Conservation (phyloP, 2,329 filamentous ascomycete species). For the Fonsecaea pedrosoi region DNA sequence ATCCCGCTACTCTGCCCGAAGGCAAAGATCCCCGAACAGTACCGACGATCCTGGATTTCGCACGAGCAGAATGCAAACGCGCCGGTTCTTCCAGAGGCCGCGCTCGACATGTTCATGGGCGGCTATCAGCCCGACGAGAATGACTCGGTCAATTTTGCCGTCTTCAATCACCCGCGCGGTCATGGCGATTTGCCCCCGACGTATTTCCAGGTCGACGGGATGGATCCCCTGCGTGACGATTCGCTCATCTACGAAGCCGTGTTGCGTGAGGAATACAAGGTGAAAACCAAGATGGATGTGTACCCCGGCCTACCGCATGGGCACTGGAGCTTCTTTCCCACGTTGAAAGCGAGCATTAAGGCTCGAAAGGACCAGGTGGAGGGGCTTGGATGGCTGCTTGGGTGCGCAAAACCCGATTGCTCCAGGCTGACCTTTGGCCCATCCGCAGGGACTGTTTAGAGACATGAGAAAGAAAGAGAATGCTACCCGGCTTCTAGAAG, state of each 20-base stretch:
- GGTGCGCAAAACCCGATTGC: conserved; percentile 9
- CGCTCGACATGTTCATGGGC: conserved; percentile 38
- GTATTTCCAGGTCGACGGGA: conserved; percentile 30
- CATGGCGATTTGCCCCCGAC: conserved; percentile 40
- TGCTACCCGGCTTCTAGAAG: background rate
- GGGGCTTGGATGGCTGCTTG: conserved; percentile 27
- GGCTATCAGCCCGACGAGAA: conserved; percentile 27
- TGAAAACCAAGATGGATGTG: conserved; percentile 42
- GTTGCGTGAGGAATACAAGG: conserved; percentile 33
- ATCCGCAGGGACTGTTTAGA: background rate
- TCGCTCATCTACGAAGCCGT: conserved; percentile 39
- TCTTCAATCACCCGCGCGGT: conserved; percentile 31
- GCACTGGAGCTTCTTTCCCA: conserved; percentile 37
- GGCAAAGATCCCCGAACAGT: conserved; percentile 27
- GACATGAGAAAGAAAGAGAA: background rate
- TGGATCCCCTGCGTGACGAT: conserved; percentile 28
- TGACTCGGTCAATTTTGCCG: conserved; percentile 18
- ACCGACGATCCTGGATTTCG: conserved; percentile 1
- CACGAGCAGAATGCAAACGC: conserved; percentile 38
- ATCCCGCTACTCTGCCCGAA: conserved; percentile 48
- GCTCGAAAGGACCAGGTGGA: conserved; percentile 19
- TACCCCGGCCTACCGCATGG: conserved; percentile 45
- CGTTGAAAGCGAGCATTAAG: conserved; percentile 38
- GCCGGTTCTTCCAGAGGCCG: conserved; percentile 44
- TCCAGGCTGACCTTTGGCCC: conserved; percentile 1